phyloP scores from a whole-genome alignment of 352 stramenopile species.

The Phytophthora hibernalis region DNA sequence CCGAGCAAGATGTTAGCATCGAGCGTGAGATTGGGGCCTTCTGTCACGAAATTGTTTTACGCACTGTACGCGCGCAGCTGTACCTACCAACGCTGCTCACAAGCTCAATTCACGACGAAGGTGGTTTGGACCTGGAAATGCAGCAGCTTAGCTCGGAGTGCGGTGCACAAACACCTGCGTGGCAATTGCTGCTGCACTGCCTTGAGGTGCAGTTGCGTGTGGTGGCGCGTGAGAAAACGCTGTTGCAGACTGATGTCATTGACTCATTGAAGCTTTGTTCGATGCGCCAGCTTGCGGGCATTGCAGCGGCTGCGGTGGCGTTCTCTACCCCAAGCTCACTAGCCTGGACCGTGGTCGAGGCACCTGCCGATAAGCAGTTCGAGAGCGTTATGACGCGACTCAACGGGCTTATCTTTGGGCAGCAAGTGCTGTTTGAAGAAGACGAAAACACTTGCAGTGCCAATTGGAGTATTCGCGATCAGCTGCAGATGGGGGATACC shows the following conservation, averaged over 20 bases:
- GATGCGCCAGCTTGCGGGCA: slow-evolving; percentile 62
- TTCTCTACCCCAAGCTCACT: slow-evolving; percentile 52
- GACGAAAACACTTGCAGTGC: slow-evolving; percentile 42
- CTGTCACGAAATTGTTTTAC: slow-evolving; percentile 58
- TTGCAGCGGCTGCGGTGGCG: slow-evolving; percentile 47
- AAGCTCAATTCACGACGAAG: slow-evolving; percentile 51
- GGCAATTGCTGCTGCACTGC: slow-evolving; percentile 65
- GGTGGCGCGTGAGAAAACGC: slow-evolving; percentile 47
- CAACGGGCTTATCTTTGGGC: slow-evolving; percentile 74
- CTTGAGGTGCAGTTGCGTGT: slow-evolving; percentile 69
- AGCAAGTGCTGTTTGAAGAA: slow-evolving; percentile 76
- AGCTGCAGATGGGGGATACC: slow-evolving; percentile 21
- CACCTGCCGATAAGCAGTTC: slow-evolving; percentile 47
- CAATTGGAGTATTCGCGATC: slow-evolving; percentile 14
- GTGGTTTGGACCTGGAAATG: slow-evolving; percentile 57
- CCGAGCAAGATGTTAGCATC: slow-evolving; percentile 40
- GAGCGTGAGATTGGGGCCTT: slow-evolving; percentile 63
- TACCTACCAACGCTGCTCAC: slow-evolving; percentile 66
- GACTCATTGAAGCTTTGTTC: slow-evolving; percentile 63
- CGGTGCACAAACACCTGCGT: slow-evolving; percentile 50
- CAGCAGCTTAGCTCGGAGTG: slow-evolving; percentile 54
- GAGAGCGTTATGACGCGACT: slow-evolving; percentile 55
- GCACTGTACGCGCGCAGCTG: slow-evolving; percentile 47
- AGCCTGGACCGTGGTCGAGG: slow-evolving; percentile 54
- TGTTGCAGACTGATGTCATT: slow-evolving; percentile 39